Base-by-base conservation (phyloP, 306 rosid genomes). In the Abrus precatorius region DNA sequence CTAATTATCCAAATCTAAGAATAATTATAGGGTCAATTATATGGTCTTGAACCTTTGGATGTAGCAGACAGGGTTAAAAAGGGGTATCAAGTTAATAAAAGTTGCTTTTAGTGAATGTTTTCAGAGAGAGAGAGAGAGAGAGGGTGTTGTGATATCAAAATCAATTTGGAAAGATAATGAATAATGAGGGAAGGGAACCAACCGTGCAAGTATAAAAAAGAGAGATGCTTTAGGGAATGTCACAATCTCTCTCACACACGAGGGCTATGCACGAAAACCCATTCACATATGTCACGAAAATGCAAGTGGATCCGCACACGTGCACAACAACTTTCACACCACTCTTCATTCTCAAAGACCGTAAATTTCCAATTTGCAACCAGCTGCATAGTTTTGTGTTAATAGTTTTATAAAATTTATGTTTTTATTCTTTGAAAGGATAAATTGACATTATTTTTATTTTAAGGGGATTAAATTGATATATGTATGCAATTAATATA, bases 281-380 rank as follows among this genome's bases (percentile, higher is more conserved):
- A 86, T 75, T 80, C 81, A 73, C 72, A 47, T 30, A 43, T 80
- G 80, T 70, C 71, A 44, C 80, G 69, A 66, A 73, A 79, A 43
- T 76, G 72, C 86, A 80, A 72, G 87, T 72, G 86, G 84, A 82
- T 73, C 77, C 12, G 64, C 97, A 79, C 95, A 94, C 95, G 92
- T 88, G 92, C 88, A 84, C 82, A 45, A 1, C 62, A 45, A 33
- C 92, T 70, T 85, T 84, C 69, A 52, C 84, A 6, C 65, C 12
- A 75, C 14, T 4, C 3, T 36, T 36, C 40, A 4, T 4, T 36
- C 40, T 36, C 20, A 20, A 20, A 20, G 20, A 20, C 20, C 20
- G 20, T 20, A 20, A 20, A 20, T 20, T 20, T 20, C 20, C 20
- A 20, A 20, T 20, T 20, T 20, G 20, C 20, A 20, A 20, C 20